phyloP scores from a whole-genome alignment of 768 basidiomycete genomes.

The Artomyces pyxidatus region DNA sequence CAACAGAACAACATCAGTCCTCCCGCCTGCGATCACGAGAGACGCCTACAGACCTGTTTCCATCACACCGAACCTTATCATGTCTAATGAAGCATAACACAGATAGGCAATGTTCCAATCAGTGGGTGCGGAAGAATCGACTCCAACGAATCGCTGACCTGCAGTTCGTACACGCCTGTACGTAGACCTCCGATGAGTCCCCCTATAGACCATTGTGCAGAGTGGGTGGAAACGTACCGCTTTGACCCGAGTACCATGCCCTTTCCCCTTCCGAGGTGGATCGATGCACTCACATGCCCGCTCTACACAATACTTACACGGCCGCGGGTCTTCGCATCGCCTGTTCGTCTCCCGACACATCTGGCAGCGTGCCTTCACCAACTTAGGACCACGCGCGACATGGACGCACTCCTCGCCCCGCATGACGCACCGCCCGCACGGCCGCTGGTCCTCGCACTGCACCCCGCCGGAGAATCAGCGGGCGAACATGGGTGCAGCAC shows the following conservation, averaged over 20 bases:
- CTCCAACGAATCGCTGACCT: slow-evolving; percentile 6
- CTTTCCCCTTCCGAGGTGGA: slow-evolving; percentile 40
- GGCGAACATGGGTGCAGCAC: too few species aligned
- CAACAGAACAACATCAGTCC: neutral
- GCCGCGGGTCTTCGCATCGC: slow-evolving; percentile 51
- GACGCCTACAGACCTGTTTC: slow-evolving; percentile 7
- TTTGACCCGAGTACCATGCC: slow-evolving; percentile 55
- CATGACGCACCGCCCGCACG: slow-evolving; percentile 50
- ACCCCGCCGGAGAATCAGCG: too few species aligned
- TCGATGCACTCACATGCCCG: slow-evolving; percentile 39
- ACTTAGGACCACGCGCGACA: slow-evolving; percentile 46
- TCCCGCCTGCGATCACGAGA: neutral
- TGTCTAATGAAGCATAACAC: slow-evolving; percentile 3
- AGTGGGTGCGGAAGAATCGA: neutral
- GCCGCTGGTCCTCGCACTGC: slow-evolving; percentile 57
- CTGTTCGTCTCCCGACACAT: slow-evolving; percentile 47
- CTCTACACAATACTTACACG: slow-evolving; percentile 45
- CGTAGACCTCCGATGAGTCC: neutral
- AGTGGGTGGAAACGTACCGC: slow-evolving; percentile 33
- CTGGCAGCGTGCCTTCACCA: slow-evolving; percentile 53
- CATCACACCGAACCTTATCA: slow-evolving; percentile 17
- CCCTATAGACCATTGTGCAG: neutral
- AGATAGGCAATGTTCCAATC: neutral
- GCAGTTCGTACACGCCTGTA: slow-evolving; percentile 19
- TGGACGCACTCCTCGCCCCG: slow-evolving; percentile 50